A percentile compares a stretch with the other conserved stretches of the same genome.
Evolutionary conservation across 2,329 filamentous ascomycete genomes (phyloP).

Genomic region (Emericellopsis cladophorae): DNA sequence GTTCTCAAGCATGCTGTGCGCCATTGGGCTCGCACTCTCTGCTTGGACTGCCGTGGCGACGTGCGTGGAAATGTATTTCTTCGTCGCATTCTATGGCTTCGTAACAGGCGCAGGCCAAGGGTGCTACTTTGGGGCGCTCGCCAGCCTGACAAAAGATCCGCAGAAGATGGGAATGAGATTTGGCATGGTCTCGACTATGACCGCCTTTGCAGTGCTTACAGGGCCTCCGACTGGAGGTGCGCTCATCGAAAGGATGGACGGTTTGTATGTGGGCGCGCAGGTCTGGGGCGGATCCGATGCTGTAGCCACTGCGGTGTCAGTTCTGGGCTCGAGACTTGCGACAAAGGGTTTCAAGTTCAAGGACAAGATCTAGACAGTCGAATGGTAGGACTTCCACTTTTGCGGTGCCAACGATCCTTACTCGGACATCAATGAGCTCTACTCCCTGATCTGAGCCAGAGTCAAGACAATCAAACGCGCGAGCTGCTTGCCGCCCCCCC

Average conservation of each 20-base stretch:
- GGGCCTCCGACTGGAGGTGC: constrained; percentile 30
- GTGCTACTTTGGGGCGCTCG: constrained; percentile 24
- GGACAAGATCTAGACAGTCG: constrained; percentile 16
- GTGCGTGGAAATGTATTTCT: constrained; percentile 25
- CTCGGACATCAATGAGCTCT: background rate
- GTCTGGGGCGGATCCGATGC: constrained; percentile 31
- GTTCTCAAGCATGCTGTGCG: constrained; percentile 31
- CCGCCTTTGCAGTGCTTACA: constrained; percentile 27
- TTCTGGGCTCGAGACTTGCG: constrained; percentile 18
- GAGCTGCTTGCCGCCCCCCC: constrained; percentile 45
- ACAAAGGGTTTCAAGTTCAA: constrained; percentile 21
- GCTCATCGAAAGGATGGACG: constrained; percentile 26
- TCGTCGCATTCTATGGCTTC: constrained; percentile 30
- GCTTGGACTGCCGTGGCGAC: constrained; percentile 40
- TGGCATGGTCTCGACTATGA: constrained; percentile 30
- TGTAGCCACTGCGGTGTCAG: constrained; percentile 15
- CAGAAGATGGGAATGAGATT: constrained; percentile 30
- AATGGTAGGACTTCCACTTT: background rate
- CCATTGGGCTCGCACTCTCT: constrained; percentile 34
- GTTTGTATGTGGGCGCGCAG: constrained; percentile 29
- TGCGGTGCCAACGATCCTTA: background rate
- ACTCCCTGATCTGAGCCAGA: background rate
- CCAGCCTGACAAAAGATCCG: constrained; percentile 27
- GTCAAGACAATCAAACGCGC: constrained; percentile 29
- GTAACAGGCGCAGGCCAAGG: constrained; percentile 27